phyloP scores from a whole-genome alignment of 345 rosid species.

The Arabidopsis suecica region DNA sequence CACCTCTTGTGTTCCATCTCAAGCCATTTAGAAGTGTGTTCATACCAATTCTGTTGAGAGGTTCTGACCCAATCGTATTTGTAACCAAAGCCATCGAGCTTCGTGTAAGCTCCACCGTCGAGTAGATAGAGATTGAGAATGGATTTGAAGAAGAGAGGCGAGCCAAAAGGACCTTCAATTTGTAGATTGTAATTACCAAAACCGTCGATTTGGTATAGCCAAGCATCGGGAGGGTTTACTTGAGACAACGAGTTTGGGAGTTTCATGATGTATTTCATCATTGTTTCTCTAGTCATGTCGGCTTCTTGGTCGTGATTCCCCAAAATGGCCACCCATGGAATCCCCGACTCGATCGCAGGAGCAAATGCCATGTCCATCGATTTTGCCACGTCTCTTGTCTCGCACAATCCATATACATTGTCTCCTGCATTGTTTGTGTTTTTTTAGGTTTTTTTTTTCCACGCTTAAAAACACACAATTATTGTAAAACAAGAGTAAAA shows the following conservation, averaged over 20 bases:
- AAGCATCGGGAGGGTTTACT: conserved; percentile 62
- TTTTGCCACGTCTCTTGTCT: conserved; percentile 68
- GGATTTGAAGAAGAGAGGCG: conserved; percentile 74
- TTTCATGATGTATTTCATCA: conserved; percentile 78
- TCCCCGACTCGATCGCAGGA: conserved; percentile 71
- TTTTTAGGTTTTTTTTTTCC: no score
- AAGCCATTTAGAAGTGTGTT: conserved; percentile 71
- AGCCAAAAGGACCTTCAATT: conserved; percentile 70
- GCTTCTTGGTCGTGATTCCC: conserved; percentile 96
- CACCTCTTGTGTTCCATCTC: conserved; percentile 63
- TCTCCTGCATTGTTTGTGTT: conserved; percentile 55
- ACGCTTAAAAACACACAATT: no score
- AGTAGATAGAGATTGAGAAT: conserved; percentile 82
- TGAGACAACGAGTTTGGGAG: conserved; percentile 69
- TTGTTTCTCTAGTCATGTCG: conserved; percentile 71
- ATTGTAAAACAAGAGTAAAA: no score
- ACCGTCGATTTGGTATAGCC: conserved; percentile 65
- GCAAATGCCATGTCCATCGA: conserved; percentile 73
- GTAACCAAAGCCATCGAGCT: conserved; percentile 52
- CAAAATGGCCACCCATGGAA: conserved; percentile 89
- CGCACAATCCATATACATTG: conserved; percentile 64
- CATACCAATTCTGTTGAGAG: conserved; percentile 88
- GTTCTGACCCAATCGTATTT: conserved; percentile 83
- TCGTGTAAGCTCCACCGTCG: conserved; percentile 84
- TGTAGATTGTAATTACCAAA: conserved; percentile 93